phyloP scores from a whole-genome alignment of 495 filamentous ascomycete genomes.

The Neurospora sp. region DNA sequence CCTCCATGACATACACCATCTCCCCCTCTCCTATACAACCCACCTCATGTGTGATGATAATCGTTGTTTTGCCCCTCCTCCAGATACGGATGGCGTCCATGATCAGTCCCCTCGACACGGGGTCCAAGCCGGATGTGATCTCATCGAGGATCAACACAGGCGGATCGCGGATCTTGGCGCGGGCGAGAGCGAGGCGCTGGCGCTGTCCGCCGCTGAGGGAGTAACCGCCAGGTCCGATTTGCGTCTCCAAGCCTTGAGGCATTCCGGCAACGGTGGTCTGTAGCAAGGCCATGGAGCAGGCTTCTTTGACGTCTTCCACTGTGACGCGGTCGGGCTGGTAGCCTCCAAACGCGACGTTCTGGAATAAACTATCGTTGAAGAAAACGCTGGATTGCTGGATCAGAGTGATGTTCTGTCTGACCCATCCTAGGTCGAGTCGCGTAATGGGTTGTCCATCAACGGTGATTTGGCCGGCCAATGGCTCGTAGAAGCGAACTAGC shows the following conservation, averaged over 20 bases:
- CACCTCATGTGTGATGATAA: constrained; percentile 88
- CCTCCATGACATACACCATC: constrained; percentile 72
- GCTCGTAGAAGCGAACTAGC: constrained; percentile 64
- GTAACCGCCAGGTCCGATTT: constrained; percentile 58
- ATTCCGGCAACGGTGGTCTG: constrained; percentile 60
- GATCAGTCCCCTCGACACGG: constrained; percentile 51
- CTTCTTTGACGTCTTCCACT: constrained; percentile 44
- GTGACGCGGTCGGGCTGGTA: constrained; percentile 38
- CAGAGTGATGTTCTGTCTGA: constrained; percentile 68
- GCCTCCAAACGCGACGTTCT: constrained; percentile 73
- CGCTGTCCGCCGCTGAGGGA: constrained; percentile 78
- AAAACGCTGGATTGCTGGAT: constrained; percentile 75
- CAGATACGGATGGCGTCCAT: constrained; percentile 66
- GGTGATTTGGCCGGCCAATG: constrained; percentile 52
- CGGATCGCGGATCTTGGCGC: constrained; percentile 66
- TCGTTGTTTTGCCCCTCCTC: constrained; percentile 71
- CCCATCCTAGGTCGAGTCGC: constrained; percentile 56
- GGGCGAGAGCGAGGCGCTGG: constrained; percentile 64
- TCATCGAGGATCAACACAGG: constrained; percentile 85
- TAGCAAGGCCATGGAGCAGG: constrained; percentile 57
- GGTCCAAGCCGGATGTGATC: constrained; percentile 74
- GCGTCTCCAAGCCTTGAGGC: constrained; percentile 64
- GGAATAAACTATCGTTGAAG: constrained; percentile 73
- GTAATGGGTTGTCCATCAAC: constrained; percentile 59
- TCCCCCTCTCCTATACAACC: constrained; percentile 66